Evolutionary conservation across 805 yeast species (phyloP).

Genomic region (Wickerhamomyces canadensis): DNA sequence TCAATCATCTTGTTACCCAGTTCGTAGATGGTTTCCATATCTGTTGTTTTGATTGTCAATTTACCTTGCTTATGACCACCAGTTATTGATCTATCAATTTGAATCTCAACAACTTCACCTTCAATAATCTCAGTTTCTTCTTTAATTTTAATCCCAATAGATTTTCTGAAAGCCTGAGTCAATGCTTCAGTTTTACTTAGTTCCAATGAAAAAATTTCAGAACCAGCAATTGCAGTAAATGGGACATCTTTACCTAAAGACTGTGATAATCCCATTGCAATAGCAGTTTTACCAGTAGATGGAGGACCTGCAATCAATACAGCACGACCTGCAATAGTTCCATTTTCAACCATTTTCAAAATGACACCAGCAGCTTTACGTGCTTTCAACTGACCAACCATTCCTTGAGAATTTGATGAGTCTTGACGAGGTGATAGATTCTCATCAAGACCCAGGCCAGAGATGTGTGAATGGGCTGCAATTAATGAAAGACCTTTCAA

Average conservation of each 20-base stretch:
- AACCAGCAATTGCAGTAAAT: slow-evolving; percentile 90
- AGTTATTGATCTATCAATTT: slow-evolving; percentile 85
- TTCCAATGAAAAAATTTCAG: slow-evolving; percentile 89
- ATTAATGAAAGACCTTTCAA: slow-evolving; percentile 66
- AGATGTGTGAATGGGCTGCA: slow-evolving; percentile 97
- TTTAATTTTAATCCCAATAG: slow-evolving; percentile 91
- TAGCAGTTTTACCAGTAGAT: slow-evolving; percentile 97
- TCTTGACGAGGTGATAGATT: slow-evolving; percentile 69
- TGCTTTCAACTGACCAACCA: slow-evolving; percentile 96
- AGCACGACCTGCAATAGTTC: slow-evolving; percentile 95
- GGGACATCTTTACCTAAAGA: slow-evolving; percentile 72
- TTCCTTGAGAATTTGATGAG: slow-evolving; percentile 66
- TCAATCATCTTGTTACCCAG: slow-evolving; percentile 92
- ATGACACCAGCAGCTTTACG: slow-evolving; percentile 95
- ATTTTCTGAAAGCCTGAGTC: slow-evolving; percentile 93
- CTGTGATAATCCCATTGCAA: slow-evolving; percentile 89
- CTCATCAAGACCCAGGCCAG: slow-evolving; percentile 95
- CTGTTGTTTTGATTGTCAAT: slow-evolving; percentile 93
- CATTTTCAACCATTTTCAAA: slow-evolving; percentile 87
- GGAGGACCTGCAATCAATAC: slow-evolving; percentile 97
- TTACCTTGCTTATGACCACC: slow-evolving; percentile 99
- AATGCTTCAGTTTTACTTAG: slow-evolving; percentile 93
- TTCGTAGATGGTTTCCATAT: slow-evolving; percentile 98
- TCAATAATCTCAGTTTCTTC: slow-evolving; percentile 97
- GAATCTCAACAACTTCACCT: slow-evolving; percentile 98